A percentile compares a stretch with the other conserved stretches of the same genome.
phyloP scores from a whole-genome alignment of 192 early-diverging fungal species.

The Tieghemiomyces parasiticus region DNA sequence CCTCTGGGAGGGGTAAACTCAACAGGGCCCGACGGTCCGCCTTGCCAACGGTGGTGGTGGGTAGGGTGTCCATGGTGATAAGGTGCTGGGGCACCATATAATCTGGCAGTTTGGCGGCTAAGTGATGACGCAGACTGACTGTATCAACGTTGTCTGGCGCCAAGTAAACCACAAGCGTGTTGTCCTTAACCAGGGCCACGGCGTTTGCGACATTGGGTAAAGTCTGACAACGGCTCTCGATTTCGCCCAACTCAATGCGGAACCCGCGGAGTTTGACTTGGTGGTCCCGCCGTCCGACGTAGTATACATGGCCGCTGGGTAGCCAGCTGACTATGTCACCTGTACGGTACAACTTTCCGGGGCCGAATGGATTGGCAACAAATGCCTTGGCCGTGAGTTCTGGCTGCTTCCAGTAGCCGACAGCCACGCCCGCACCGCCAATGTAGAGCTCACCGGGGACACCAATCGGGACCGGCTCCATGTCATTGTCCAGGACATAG shows the following conservation, averaged over 20 bases:
- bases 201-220: conserved; percentile 13
- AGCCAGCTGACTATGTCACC: conserved; percentile 21
- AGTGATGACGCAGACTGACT: neutral
- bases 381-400: conserved; percentile 18
- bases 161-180: neutral
- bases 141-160: neutral
- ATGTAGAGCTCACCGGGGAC: too few relatives aligned
- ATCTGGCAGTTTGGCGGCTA: neutral
- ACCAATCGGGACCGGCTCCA: too few relatives aligned
- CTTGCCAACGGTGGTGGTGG: conserved; percentile 1
- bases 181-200: conserved; percentile 13
- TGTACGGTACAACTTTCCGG: conserved; percentile 17
- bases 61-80: neutral
- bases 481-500: conserved; percentile 23
- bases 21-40: neutral
- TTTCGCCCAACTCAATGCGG: conserved; percentile 18
- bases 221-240: conserved; percentile 11
- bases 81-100: conserved; percentile 9
- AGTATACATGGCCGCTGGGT: conserved; percentile 17
- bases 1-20: neutral
- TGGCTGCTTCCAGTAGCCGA: too few relatives aligned
- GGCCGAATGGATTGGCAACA: conserved; percentile 19
- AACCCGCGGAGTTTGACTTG: conserved; percentile 22
- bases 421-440: too few relatives aligned
- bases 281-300: conserved; percentile 19